Evolutionary conservation across 345 rosid species (phyloP).

Genomic region (Euphorbia lathyris): DNA sequence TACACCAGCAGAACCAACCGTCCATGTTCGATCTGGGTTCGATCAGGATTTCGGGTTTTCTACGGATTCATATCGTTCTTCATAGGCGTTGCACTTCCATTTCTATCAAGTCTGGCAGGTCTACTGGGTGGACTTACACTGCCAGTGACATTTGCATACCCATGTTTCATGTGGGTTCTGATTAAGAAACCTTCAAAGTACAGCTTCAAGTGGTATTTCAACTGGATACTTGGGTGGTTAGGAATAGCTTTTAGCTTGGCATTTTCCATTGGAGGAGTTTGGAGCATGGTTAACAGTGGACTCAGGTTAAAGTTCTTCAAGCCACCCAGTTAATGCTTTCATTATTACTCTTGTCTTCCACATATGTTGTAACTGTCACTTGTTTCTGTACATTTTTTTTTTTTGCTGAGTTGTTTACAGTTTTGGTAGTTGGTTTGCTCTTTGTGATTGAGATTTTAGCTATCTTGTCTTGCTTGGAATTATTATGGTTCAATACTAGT

Average conservation of each 20-base stretch:
- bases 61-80: constrained; percentile 76
- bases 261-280: constrained; percentile 86
- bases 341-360: background rate
- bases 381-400: background rate
- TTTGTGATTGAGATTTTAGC: background rate
- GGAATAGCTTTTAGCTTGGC: constrained; percentile 90
- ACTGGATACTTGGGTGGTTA: constrained; percentile 92
- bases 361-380: background rate
- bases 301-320: constrained; percentile 87
- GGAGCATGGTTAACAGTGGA: constrained; percentile 86
- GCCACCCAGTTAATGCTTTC: constrained; percentile 54
- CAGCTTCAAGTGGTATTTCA: constrained; percentile 93
- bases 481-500: background rate
- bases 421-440: background rate
- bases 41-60: constrained; percentile 90
- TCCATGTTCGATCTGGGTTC: constrained; percentile 94
- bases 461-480: background rate
- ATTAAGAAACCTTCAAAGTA: constrained; percentile 73
- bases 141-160: constrained; percentile 92
- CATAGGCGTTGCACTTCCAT: constrained; percentile 92
- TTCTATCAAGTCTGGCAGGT: constrained; percentile 88
- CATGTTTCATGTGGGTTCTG: constrained; percentile 99
- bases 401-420: constrained; percentile 3
- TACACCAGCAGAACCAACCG: constrained; percentile 92
- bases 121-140: constrained; percentile 90